Conservation (phyloP, 768 basidiomycete species). For the Cystofilobasidium capitatum region DNA sequence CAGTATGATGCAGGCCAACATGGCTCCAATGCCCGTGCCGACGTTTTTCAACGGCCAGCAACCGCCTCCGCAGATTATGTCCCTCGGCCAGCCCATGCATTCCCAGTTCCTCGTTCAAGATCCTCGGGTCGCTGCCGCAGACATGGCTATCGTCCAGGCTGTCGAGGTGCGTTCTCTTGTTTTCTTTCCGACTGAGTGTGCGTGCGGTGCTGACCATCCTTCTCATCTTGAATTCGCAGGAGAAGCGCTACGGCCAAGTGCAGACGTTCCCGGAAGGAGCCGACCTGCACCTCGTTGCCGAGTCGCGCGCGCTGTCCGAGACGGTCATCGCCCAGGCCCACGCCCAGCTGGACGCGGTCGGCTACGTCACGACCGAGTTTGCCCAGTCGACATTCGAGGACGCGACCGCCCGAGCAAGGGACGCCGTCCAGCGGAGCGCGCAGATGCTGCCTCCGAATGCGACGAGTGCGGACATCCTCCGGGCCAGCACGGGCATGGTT, state of each 20-base stretch:
- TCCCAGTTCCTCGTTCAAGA: not conserved
- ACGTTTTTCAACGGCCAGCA: not conserved
- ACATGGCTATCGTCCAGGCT: slow-evolving; percentile 14
- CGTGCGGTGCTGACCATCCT: not conserved
- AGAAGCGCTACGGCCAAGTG: slow-evolving; percentile 1
- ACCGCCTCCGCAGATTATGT: not conserved
- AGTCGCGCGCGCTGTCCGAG: slow-evolving; percentile 5
- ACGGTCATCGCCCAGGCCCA: slow-evolving; percentile 17
- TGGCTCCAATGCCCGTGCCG: not conserved
- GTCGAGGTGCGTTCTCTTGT: slow-evolving; percentile 14
- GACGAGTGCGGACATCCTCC: slow-evolving; percentile 16
- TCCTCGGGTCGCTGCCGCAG: not conserved
- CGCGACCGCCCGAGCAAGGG: slow-evolving; percentile 8
- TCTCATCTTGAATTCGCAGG: not conserved
- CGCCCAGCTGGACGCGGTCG: slow-evolving; percentile 6
- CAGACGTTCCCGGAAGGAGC: not conserved
- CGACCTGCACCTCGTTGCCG: slow-evolving; percentile 16
- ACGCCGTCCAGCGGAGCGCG: slow-evolving; percentile 13
- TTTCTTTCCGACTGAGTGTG: not conserved
- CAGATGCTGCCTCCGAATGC: slow-evolving; percentile 17
- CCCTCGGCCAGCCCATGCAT: not conserved
- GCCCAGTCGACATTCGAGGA: slow-evolving; percentile 13
- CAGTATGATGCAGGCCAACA: not conserved
- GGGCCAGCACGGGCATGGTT: slow-evolving; percentile 5
- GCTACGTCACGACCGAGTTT: slow-evolving; percentile 19